phyloP scores from a whole-genome alignment of 2,329 filamentous ascomycete genomes.

The Fusarium sp. region DNA sequence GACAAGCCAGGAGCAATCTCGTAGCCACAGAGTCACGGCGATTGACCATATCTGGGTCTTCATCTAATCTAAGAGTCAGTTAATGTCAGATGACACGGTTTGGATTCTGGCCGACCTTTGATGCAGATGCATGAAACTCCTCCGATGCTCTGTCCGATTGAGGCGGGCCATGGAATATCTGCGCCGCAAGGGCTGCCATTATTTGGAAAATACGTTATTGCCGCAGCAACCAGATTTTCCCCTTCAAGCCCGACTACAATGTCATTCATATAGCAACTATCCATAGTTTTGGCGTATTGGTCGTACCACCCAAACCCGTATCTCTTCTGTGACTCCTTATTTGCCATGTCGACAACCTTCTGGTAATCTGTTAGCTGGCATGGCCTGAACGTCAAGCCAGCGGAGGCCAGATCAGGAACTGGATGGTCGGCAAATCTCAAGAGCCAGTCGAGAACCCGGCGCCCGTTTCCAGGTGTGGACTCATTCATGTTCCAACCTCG shows the following conservation, averaged over 20 bases:
- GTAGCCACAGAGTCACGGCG: slow-evolving; percentile 59
- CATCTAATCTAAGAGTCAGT: slow-evolving; percentile 48
- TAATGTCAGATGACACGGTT: neutral
- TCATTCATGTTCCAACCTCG: slow-evolving; percentile 62
- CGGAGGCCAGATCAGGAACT: slow-evolving; percentile 49
- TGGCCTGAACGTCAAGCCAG: slow-evolving; percentile 53
- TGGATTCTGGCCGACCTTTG: slow-evolving; percentile 53
- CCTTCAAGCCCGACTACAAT: slow-evolving; percentile 63
- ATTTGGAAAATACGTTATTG: slow-evolving; percentile 61
- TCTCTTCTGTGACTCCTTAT: slow-evolving; percentile 55
- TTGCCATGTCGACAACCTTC: slow-evolving; percentile 58
- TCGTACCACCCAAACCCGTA: slow-evolving; percentile 66
- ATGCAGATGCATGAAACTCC: slow-evolving; percentile 69
- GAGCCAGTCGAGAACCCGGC: slow-evolving; percentile 62
- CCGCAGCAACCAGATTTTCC: slow-evolving; percentile 58
- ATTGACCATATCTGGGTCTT: slow-evolving; percentile 52
- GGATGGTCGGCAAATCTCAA: slow-evolving; percentile 61
- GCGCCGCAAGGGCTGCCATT: slow-evolving; percentile 55
- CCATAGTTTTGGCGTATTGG: slow-evolving; percentile 61
- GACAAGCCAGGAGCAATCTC: slow-evolving; percentile 62
- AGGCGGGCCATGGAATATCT: slow-evolving; percentile 64
- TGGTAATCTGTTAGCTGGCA: slow-evolving; percentile 57
- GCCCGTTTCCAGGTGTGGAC: slow-evolving; percentile 55
- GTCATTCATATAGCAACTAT: slow-evolving; percentile 58
- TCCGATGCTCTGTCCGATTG: slow-evolving; percentile 60